Base-by-base conservation (phyloP, 1,284 basidiomycete genomes). In the Naganishia sp. region DNA sequence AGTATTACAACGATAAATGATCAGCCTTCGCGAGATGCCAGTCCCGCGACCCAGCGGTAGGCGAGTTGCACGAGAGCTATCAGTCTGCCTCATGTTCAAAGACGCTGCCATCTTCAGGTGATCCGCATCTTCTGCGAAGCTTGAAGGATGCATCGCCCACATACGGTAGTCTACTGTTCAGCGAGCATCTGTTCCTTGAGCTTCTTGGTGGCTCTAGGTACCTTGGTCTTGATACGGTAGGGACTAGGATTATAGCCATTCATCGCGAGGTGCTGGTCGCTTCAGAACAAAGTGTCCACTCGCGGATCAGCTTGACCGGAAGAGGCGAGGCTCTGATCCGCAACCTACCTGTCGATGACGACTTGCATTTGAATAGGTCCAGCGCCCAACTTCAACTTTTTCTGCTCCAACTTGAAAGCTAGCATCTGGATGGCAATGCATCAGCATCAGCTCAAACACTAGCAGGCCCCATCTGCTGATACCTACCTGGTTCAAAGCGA, bases 191-290 rank as follows among this genome's bases (percentile, higher is more conserved):
- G 28, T 49, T 58, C 43, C 18, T 31, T 47, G 25, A 58, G 13
- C 35, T 58, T 58, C 28, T 45, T 28, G 28, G 56, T 58, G 56
- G 47, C 31, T 49, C 56, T 43, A 35, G 56, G 43, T 10, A 58
- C 56, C 32, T 58, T 58, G 31, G 15, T 58, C 56, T 31, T 58
- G 39, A 47, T 58, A 9, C 56, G 56, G n/a, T 9, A 18, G 28
- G 31, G 17, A 39, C 56, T 58, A 21, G 46, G 56, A 18, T 58
- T 49, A 45, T 32, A 49, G 7, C 39, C 39, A 39, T 39, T 39
- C 35, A 28, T 49, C 45, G 56, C 28, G 5, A 32, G 35, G 39
- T 39, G 46, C 23, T 39, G 35, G 17, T 58, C 56, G 13, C 56
- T 58, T 21, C 9, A 31, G n/a, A 11, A 25, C 13, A 25, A 13